Percentiles rank a stretch among this genome's conserved stretches.
Evolutionary conservation across 805 yeast genomes (phyloP).

Genomic region (Kodamaea fukazawae): DNA sequence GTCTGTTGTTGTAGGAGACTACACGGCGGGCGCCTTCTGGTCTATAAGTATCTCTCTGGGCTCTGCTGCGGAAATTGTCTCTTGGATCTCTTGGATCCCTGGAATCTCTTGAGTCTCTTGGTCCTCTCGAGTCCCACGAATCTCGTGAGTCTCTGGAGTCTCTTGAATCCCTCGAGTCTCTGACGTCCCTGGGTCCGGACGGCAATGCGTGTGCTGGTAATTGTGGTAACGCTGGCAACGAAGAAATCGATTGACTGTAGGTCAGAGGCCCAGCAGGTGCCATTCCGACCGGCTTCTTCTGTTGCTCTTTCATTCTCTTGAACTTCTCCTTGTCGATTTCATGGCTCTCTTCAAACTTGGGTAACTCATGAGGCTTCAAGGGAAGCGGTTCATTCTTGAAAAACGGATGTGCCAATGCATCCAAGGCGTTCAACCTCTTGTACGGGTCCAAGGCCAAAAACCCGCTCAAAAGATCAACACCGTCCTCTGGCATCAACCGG

Average conservation of each 20-base stretch:
- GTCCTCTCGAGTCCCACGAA: background rate
- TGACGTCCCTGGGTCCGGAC: background rate
- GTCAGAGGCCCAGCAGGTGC: background rate
- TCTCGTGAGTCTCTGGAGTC: slow-evolving; percentile 1
- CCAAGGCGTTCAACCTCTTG: slow-evolving; percentile 72
- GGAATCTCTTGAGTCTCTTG: background rate
- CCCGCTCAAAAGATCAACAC: slow-evolving; percentile 56
- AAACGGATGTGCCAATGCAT: slow-evolving; percentile 69
- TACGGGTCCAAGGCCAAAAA: slow-evolving; percentile 69
- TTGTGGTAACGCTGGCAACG: too few species aligned
- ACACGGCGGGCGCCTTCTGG: background rate
- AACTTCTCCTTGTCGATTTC: slow-evolving; percentile 72
- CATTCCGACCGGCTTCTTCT: slow-evolving; percentile 1
- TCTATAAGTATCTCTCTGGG: background rate
- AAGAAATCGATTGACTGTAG: too few species aligned
- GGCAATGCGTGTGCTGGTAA: too few species aligned
- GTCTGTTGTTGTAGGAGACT: background rate
- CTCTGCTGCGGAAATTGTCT: background rate
- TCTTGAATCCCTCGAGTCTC: background rate
- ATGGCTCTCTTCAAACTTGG: slow-evolving; percentile 80
- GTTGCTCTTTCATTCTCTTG: slow-evolving; percentile 40
- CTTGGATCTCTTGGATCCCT: background rate
- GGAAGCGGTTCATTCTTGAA: slow-evolving; percentile 70
- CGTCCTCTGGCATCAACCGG: slow-evolving; percentile 40
- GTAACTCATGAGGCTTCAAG: slow-evolving; percentile 49